Evolutionary conservation across 2,329 filamentous ascomycete species (phyloP), one percentile per base, ranked within the genome.

Genomic region (Alternaria metachromatica): DNA sequence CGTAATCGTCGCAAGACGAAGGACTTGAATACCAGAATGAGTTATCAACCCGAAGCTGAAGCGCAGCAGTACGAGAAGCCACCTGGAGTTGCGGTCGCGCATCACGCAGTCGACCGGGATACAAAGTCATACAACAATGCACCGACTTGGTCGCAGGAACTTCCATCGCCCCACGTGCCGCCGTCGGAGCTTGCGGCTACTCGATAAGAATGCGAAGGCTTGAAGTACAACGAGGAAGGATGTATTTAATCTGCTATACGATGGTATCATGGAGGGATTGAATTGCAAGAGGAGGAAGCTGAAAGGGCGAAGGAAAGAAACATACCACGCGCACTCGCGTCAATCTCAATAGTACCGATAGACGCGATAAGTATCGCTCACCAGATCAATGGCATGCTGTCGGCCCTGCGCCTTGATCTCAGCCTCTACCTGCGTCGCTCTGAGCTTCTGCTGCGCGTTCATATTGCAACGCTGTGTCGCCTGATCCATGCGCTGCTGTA

Each of bases 401-500:
- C 18, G 43, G 20, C 55, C 25, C 23, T 33, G 43, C 43, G 18
- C 26, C 20, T 57, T 8, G 0, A 57, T 18, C 11, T 37, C 8
- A 23, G 46, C 13, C 20, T 25, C 23, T 15, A 43, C 20, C 26
- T 48, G 43, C 4, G 46, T 57, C 26, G 55, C 55, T 26, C 44
- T 48, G 7, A 57, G 28, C 55, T 57, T 57, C 25, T 37, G 18
- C 43, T 48, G 55, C 43, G 55, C 43, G 18, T 57, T 57, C 10
- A 25, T 26, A 18, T 43, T 43, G 33, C 55, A 57, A 33, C 55
- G 55, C 10, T 48, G 55, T 5, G n/a, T 48, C 23, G 55, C 55
- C 41, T 57, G 20, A 48, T 48, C 43, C 11, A 57, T 46, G 18
- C 55, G 55, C 43, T 57, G 43, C 18, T 57, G 55, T 10, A 53